These are phyloP conservation scores for Russula olivacea DNA, from an alignment of 768 basidiomycete species.

Conservation along the genomic window DNA sequence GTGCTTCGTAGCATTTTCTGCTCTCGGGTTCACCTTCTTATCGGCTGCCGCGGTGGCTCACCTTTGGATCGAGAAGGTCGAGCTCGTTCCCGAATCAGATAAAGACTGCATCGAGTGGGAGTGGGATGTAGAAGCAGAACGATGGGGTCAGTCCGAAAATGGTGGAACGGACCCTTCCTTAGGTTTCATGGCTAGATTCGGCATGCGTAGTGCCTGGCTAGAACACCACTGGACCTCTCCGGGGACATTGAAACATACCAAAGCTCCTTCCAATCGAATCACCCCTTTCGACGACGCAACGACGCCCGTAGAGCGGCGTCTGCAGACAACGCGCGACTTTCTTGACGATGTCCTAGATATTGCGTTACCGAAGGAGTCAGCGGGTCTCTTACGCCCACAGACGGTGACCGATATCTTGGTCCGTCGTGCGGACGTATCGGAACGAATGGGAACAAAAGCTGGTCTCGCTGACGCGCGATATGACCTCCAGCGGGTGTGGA, in stretches of 20 bases:
- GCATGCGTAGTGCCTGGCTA: conserved; percentile 67
- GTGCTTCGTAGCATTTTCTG: conserved; percentile 41
- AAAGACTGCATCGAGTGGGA: conserved; percentile 53
- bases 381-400: conserved; percentile 41
- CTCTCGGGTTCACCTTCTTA: conserved; percentile 40
- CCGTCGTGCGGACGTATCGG: conserved; percentile 51
- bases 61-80: conserved; percentile 57
- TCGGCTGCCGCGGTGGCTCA: conserved; percentile 53
- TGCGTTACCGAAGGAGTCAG: conserved; percentile 37
- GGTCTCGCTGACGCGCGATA: conserved; percentile 49
- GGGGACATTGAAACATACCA: conserved; percentile 15
- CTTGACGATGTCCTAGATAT: conserved; percentile 45
- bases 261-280: conserved; percentile 1
- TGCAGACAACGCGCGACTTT: conserved; percentile 50
- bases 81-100: conserved; percentile 44
- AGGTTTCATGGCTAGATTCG: conserved; percentile 54
- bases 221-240: conserved; percentile 51
- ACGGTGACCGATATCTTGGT: conserved; percentile 51
- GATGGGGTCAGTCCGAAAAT: conserved; percentile 46
- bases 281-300: conserved; percentile 2
- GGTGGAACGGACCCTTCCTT: conserved; percentile 73
- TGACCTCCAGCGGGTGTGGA: conserved; percentile 57
- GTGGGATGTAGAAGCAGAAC: conserved; percentile 58
- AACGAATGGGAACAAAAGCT: conserved; percentile 50
- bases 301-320: conserved; percentile 42